Percentiles rank a stretch among this genome's conserved stretches.
phyloP scores from a whole-genome alignment of 1,284 basidiomycete species.

The Pyrrhoderma lamaoense region DNA sequence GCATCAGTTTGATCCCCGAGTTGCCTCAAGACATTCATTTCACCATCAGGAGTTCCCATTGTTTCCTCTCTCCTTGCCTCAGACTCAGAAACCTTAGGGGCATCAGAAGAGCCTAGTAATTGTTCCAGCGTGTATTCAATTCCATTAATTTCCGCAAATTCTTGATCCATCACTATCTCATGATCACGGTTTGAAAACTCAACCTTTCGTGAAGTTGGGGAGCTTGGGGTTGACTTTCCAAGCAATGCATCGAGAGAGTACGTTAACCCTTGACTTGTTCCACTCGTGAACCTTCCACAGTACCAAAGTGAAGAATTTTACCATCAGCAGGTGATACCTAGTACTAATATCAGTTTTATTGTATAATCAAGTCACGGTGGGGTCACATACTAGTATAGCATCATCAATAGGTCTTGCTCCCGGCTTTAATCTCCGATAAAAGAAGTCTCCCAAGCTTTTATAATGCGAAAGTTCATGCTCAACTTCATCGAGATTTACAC shows the following conservation, averaged over 20 bases:
- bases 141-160: slow-evolving; percentile 95
- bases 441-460: slow-evolving; percentile 86
- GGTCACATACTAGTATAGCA: slow-evolving; percentile 56
- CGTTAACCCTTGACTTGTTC: slow-evolving; percentile 98
- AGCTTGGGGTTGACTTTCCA: slow-evolving; percentile 50
- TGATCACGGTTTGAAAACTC: slow-evolving; percentile 37
- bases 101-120: slow-evolving; percentile 49
- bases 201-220: slow-evolving; percentile 32
- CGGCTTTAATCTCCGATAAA: slow-evolving; percentile 83
- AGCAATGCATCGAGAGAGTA: slow-evolving; percentile 93
- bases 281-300: slow-evolving; percentile 74
- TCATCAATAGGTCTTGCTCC: slow-evolving; percentile 79
- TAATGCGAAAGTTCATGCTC: slow-evolving; percentile 79
- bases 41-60: slow-evolving; percentile 28
- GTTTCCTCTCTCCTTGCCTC: slow-evolving; percentile 13
- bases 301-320: slow-evolving; percentile 87
- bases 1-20: slow-evolving; percentile 58
- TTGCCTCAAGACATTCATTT: slow-evolving; percentile 33
- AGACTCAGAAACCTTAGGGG: slow-evolving; percentile 11
- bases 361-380: not conserved
- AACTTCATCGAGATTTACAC: slow-evolving; percentile 91
- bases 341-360: not conserved
- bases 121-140: slow-evolving; percentile 91
- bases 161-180: slow-evolving; percentile 67
- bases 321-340: slow-evolving; percentile 94